A percentile compares a stretch with the other conserved stretches of the same genome.
Evolutionary conservation across 225 moss, liverwort and hornwort genomes (phyloP).

Genomic region (Rhytidiadelphus loreus): DNA sequence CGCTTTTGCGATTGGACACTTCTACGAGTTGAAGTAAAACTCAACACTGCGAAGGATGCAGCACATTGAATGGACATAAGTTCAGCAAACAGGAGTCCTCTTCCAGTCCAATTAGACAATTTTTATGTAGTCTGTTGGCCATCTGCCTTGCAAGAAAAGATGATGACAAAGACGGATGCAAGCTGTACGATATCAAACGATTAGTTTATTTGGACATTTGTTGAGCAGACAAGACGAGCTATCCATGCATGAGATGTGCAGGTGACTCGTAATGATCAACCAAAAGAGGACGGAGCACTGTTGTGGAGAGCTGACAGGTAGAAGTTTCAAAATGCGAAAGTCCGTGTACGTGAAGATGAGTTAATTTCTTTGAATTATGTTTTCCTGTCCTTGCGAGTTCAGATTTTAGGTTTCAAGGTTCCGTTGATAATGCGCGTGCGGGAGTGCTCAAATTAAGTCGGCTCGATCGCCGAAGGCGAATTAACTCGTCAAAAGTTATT

Average conservation of each 20-base stretch:
- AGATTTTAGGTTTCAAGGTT: background rate
- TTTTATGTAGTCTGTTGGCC: background rate
- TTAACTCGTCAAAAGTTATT: background rate
- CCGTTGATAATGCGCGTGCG: background rate
- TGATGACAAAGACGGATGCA: background rate
- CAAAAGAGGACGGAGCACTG: background rate
- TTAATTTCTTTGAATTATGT: too few species aligned
- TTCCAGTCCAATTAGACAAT: too few species aligned
- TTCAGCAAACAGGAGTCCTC: background rate
- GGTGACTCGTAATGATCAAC: background rate
- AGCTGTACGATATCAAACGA: background rate
- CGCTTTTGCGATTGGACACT: background rate
- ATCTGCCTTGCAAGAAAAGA: background rate
- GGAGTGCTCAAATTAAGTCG: background rate
- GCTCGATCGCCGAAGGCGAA: background rate
- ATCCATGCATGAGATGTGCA: background rate
- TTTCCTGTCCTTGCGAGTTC: background rate
- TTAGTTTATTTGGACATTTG: background rate
- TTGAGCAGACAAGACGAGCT: background rate
- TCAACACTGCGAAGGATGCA: background rate
- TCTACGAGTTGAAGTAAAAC: background rate
- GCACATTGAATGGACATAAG: background rate
- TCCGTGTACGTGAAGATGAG: background rate
- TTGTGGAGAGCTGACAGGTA: background rate
- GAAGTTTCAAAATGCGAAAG: background rate